Base-by-base conservation (phyloP, 1,284 basidiomycete species). In the Wallemia ichthyophaga region DNA sequence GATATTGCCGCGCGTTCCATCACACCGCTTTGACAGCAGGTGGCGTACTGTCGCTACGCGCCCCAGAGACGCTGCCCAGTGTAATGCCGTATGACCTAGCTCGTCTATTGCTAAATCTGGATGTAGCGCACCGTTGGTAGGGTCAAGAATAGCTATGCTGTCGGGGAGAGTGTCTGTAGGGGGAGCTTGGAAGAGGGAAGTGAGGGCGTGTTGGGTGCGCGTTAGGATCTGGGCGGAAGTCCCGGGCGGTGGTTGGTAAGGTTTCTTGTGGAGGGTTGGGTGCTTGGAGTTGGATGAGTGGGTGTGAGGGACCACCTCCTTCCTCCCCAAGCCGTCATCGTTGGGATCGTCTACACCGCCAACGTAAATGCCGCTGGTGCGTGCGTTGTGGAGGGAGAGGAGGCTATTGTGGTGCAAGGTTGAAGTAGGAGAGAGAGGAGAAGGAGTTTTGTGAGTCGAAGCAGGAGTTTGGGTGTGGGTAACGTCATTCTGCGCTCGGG, bases 31-130 rank as follows among this genome's bases (percentile, higher is more conserved):
- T 9, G 71, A 72, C 62, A 84, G 75, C 59, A 88, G 76, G 33
- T 79, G 79, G 48, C 78, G 76, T 17, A 85, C 77, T 25, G 78
- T 78, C 19, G 74, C 71, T 60, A 79, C 73, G 25, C 83, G 78
- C 1, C 81, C 87, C 54, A 96, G 75, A 32, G 88, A 85, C 3
- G 87, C 81, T 0, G 94, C 91, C 67, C 95, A 79, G 69, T 99
- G 94, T 26, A 99, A 74, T 3, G 92, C 82, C 0, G 88, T 89
- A 69, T 99, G 92, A 0, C 88, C 86, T 66, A 91, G 83, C 63
- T 95, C 87, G 66, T 99, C 94, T 33, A 95, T 77, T 54, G 89
- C 75, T 21, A 78, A 75, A 67, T 95, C 84, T 57, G 84, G 72
- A 62, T 88, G 85, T 57, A 80, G 64, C 55, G 68, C 63, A 62